A percentile compares a stretch with the other conserved stretches of the same genome.
phyloP scores from a whole-genome alignment of 768 basidiomycete genomes.

The Rhizopogon vesiculosus region DNA sequence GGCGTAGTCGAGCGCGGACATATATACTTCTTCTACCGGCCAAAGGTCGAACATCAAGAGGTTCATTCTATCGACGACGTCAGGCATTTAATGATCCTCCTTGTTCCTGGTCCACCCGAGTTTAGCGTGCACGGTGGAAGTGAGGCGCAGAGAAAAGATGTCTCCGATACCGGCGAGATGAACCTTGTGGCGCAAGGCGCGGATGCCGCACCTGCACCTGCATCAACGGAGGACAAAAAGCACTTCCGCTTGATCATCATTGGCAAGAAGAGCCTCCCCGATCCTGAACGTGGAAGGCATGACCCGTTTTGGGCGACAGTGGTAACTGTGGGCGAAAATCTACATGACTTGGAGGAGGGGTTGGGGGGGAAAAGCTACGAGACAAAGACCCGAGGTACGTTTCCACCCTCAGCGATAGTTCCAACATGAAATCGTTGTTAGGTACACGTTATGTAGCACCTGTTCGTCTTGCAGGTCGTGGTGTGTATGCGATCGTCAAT shows the following conservation, averaged over 20 bases:
- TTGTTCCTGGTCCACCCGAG: constrained; percentile 50
- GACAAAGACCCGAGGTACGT: constrained; percentile 54
- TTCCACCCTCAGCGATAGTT: not conserved
- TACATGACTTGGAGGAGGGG: constrained; percentile 41
- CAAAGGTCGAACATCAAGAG: constrained; percentile 48
- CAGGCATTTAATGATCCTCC: constrained; percentile 52
- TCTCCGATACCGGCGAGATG: constrained; percentile 29
- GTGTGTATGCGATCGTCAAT: constrained; percentile 58
- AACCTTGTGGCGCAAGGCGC: constrained; percentile 37
- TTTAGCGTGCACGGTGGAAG: constrained; percentile 23
- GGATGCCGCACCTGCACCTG: constrained; percentile 44
- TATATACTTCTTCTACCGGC: constrained; percentile 63
- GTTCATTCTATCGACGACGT: constrained; percentile 54
- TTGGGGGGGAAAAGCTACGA: constrained; percentile 50
- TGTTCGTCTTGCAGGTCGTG: constrained; percentile 50
- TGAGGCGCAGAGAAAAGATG: constrained; percentile 7
- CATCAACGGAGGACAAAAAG: constrained; percentile 32
- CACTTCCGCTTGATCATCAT: constrained; percentile 47
- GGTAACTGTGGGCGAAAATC: constrained; percentile 45
- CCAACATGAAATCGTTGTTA: constrained; percentile 9
- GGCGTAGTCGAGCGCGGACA: constrained; percentile 56
- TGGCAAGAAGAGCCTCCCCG: constrained; percentile 57
- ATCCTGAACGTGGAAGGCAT: constrained; percentile 40
- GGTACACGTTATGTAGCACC: constrained; percentile 49
- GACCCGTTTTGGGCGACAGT: constrained; percentile 52